Base-by-base conservation (phyloP, 2,329 filamentous ascomycete species). In the Phyllosticta citribraziliensis region DNA sequence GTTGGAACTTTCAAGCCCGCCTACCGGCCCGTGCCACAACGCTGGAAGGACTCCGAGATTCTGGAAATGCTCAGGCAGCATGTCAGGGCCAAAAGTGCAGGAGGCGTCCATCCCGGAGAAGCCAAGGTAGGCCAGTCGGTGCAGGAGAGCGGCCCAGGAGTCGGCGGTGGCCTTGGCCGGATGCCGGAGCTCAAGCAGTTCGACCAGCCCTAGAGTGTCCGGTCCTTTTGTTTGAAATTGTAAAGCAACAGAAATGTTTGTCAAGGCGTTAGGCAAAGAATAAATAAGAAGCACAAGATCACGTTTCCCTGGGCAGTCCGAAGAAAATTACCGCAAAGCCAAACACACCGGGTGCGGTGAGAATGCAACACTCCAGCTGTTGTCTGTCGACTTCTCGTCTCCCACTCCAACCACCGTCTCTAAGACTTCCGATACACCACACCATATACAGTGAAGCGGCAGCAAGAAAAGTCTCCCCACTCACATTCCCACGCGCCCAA, bases 1-100 rank as follows among this genome's bases (percentile, higher is more conserved):
- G 82, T 97, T 5, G 94, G 94, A 33, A 92, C 90, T 22, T 97
- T 96, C 76, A 93, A 89, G 80, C 91, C 93, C 30, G 91, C 92
- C 40, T 97, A 97, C 76, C 81, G 93, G 60, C 93, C 93, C 50
- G 92, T 97, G 62, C 94, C 94, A 12, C 76, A 78, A 67, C 82
- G 93, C 65, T 99, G 94, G 94, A 84, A 82, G 75, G 85, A 87
- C 64, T 95, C 89, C 66, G 87, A 92, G 77, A 84, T 97, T 59
- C 76, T 99, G 68, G 74, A 73, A 25, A 76, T 94, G 80, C 73
- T 99, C 73, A 82, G 93, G 72, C 80, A 82, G 67, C 94, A 99
- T 78, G 94, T 97, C 27, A 82, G 84, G 67, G 80, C 83, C 64
- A 81, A 84, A 67, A 89, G 86, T 69, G 86, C 86, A 61, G 82